phyloP scores from a whole-genome alignment of 2,329 filamentous ascomycete species.

The Stemphylium vesicarium region DNA sequence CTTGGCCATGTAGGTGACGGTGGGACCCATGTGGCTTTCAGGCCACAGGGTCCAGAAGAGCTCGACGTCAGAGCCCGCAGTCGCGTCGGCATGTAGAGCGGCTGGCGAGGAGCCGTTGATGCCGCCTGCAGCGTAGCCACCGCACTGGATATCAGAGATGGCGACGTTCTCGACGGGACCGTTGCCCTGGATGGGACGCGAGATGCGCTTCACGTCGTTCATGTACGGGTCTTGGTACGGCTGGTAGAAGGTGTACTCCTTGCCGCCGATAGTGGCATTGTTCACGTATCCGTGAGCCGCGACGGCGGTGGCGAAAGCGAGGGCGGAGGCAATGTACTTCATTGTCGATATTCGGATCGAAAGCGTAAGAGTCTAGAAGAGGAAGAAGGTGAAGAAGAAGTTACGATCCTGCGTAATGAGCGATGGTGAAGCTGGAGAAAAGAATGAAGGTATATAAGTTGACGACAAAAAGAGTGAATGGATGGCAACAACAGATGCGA shows the following conservation, averaged over 20 bases:
- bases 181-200: constrained; percentile 64
- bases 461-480: constrained; percentile 12
- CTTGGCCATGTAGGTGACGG: constrained; percentile 66
- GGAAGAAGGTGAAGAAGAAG: constrained; percentile 7
- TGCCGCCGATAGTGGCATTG: constrained; percentile 43
- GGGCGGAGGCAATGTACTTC: constrained; percentile 40
- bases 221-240: constrained; percentile 46
- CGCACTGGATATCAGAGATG: constrained; percentile 63
- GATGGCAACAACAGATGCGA: constrained; percentile 12
- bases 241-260: constrained; percentile 45
- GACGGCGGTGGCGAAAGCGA: constrained; percentile 37
- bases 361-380: background rate
- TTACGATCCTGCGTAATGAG: constrained; percentile 16
- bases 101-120: constrained; percentile 60
- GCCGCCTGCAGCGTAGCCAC: constrained; percentile 59
- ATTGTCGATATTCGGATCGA: constrained; percentile 23
- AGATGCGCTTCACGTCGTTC: constrained; percentile 55
- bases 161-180: constrained; percentile 63
- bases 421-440: constrained; percentile 4
- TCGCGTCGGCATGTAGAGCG: constrained; percentile 59
- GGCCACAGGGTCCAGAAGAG: constrained; percentile 63
- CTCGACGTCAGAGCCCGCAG: constrained; percentile 61
- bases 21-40: constrained; percentile 59
- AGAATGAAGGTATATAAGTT: constrained; percentile 20
- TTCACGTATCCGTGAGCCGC: constrained; percentile 47